phyloP scores from a whole-genome alignment of 208 protist genomes.

The Wallacemonas rigidus region DNA sequence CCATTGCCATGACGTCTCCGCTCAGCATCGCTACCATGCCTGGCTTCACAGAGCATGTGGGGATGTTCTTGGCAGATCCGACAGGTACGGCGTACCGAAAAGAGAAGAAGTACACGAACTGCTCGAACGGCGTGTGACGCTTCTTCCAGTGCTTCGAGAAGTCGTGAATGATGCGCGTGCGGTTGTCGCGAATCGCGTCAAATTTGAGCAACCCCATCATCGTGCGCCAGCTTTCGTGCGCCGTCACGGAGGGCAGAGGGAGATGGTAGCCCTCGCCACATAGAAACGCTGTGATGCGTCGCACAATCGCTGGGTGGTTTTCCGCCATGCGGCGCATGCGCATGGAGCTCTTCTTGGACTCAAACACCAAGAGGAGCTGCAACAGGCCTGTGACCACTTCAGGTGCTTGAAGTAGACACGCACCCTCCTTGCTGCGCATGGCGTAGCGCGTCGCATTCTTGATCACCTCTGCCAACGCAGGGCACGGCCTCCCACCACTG shows the following conservation, averaged over 20 bases:
- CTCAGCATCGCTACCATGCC: conserved; percentile 81
- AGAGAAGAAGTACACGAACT: conserved; percentile 85
- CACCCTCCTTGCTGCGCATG: conserved; percentile 40
- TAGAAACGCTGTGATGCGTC: conserved; percentile 68
- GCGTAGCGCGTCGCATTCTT: conserved; percentile 31
- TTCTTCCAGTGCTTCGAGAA: conserved; percentile 85
- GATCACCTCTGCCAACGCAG: conserved; percentile 31
- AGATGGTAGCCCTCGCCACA: conserved; percentile 85
- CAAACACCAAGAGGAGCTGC: conserved; percentile 76
- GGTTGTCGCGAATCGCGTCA: conserved; percentile 86
- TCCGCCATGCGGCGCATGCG: conserved; percentile 77
- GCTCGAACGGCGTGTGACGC: conserved; percentile 81
- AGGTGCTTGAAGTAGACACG: conserved; percentile 61
- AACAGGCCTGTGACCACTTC: conserved; percentile 72
- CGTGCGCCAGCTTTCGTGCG: conserved; percentile 75
- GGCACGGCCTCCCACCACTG: conserved; percentile 46
- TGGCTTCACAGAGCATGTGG: conserved; percentile 80
- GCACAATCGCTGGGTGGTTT: conserved; percentile 51
- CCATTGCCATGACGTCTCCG: conserved; percentile 67
- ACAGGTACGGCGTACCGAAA: conserved; percentile 70
- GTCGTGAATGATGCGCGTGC: conserved; percentile 84
- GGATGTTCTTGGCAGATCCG: conserved; percentile 64
- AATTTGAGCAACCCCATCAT: conserved; percentile 74
- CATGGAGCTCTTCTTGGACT: conserved; percentile 77
- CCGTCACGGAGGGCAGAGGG: conserved; percentile 65